Base-by-base conservation (phyloP, 495 filamentous ascomycete species). In the Neurospora cerealis region DNA sequence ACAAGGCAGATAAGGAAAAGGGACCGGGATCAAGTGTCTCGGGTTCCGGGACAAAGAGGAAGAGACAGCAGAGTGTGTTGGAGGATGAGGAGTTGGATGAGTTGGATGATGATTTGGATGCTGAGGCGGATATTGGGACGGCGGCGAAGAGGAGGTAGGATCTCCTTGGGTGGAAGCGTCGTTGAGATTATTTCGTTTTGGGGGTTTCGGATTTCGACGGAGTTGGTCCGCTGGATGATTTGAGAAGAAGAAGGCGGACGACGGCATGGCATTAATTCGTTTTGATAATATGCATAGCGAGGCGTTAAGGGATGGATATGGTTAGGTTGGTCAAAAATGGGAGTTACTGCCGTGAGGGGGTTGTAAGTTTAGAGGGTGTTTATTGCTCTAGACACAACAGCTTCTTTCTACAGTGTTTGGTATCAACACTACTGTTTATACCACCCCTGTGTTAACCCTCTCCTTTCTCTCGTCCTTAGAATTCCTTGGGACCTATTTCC, bases 31-130 rank as follows among this genome's bases (percentile, higher is more conserved):
- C 6, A 2, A 62, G 13, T 17, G 54, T 62, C 3, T 62, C 54
- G 37, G n/a, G 24, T 13, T 32, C 71, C 6, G 69, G 69, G 7
- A 34, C 72, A 19, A 69, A 73, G 46, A 15, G 48, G 37, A 48
- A 46, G 19, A 17, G 48, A 71, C 9, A 73, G 74, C 37, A 78
- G 75, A 73, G 36, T 73, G 72, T 75, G 54, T 71, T 75, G 72
- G 75, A 74, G 72, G 81, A 84, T 71, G 79, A 83, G 77, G 85
- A 80, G 70, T 73, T 84, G 75, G 81, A 78, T 17, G 82, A 81
- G 37, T 77, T 44, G 24, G 81, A 81, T 48, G 81, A 83, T 73
- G 81, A 83, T 60, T 44, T 78, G 28, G 79, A 81, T 21, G 78
- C 74, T 28, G 80, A 82, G 36, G 72, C 70, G 3, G 79, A 81